A percentile compares a stretch with the other conserved stretches of the same genome.
Evolutionary conservation across 148 eudicot species (phyloP).

Genomic region (Amaranthus palmeri): DNA sequence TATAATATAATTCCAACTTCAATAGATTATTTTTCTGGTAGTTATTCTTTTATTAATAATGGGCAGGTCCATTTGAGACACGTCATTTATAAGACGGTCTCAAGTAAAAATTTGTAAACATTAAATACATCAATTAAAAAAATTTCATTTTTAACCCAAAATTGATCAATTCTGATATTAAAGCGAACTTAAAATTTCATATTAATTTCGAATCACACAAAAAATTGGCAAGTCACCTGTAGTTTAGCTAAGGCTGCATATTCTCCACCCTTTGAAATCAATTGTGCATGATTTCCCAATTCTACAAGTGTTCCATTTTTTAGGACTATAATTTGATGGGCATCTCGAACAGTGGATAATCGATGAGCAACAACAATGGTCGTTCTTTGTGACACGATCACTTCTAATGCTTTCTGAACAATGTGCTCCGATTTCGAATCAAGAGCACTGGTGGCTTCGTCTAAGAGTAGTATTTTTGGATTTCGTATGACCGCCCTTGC

Average conservation of each 20-base stretch:
- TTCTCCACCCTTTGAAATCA: slow-evolving; percentile 41
- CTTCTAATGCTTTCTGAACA: slow-evolving; percentile 53
- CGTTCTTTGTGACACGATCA: slow-evolving; percentile 46
- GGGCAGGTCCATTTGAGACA: no score
- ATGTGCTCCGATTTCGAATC: slow-evolving; percentile 58
- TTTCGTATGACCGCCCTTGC: slow-evolving; percentile 59
- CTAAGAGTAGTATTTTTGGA: slow-evolving; percentile 57
- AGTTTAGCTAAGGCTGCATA: slow-evolving; percentile 44
- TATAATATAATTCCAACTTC: no score
- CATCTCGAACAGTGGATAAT: slow-evolving; percentile 50
- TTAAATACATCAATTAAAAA: no score
- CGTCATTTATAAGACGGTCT: no score
- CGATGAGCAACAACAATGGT: slow-evolving; percentile 64
- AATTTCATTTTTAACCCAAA: no score
- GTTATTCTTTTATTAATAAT: no score
- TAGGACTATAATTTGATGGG: slow-evolving; percentile 45
- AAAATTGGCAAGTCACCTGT: slow-evolving; percentile 20
- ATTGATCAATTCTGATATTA: no score
- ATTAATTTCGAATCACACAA: no score
- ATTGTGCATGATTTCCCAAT: slow-evolving; percentile 41
- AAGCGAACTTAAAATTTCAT: no score
- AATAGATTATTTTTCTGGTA: no score
- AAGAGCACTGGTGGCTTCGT: slow-evolving; percentile 77
- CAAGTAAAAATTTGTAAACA: no score
- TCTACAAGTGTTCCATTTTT: slow-evolving; percentile 48